phyloP scores from a whole-genome alignment of 225 moss, liverwort and hornwort species.

The Rhytidiadelphus loreus region DNA sequence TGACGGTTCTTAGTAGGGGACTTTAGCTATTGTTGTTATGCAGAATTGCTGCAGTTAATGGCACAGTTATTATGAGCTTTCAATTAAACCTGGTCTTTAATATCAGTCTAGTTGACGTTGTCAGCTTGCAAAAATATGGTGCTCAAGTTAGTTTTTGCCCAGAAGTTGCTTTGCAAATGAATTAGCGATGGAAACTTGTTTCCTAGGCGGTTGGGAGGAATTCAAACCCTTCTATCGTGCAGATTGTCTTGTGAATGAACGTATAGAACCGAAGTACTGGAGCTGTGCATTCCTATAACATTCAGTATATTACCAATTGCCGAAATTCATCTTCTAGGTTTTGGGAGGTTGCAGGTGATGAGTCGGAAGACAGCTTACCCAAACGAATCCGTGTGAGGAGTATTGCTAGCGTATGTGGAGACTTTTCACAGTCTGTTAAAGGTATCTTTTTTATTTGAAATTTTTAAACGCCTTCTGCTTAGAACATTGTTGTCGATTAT shows the following conservation, averaged over 20 bases:
- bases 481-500: neutral
- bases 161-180: neutral
- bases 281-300: neutral
- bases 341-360: slow-evolving; percentile 44
- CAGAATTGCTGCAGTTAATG: neutral
- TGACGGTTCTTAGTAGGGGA: neutral
- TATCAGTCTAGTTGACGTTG: neutral
- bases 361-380: slow-evolving; percentile 51
- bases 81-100: neutral
- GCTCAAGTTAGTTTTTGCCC: neutral
- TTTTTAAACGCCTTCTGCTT: neutral
- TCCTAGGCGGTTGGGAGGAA: neutral
- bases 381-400: slow-evolving; percentile 51
- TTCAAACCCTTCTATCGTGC: neutral
- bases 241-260: neutral
- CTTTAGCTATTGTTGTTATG: neutral
- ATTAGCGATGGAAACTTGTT: neutral
- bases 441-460: slow-evolving; percentile 5
- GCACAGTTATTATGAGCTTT: neutral
- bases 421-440: slow-evolving; percentile 29
- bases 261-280: neutral
- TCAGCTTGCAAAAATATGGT: neutral
- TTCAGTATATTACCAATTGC: neutral
- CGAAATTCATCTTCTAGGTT: slow-evolving; percentile 10
- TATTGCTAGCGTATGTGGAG: slow-evolving; percentile 42